Evolutionary conservation across 1,284 basidiomycete species (phyloP).

Genomic region (Acaromyces ingoldii): DNA sequence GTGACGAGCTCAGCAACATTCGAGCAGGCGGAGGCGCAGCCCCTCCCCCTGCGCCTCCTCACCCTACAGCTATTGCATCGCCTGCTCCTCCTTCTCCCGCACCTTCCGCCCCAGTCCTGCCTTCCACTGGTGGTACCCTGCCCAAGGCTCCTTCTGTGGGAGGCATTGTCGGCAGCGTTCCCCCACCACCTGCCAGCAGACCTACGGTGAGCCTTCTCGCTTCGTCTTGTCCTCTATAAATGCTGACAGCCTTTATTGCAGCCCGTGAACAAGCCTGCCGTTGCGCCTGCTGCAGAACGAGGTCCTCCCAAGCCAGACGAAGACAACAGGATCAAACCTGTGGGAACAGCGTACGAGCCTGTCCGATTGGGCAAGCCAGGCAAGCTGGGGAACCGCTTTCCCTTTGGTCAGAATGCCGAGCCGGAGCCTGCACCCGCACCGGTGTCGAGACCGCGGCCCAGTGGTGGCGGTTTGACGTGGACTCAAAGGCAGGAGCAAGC

Average conservation of each 20-base stretch:
- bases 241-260: background rate
- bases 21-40: conserved; percentile 3
- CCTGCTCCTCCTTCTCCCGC: conserved; percentile 17
- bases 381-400: conserved; percentile 44
- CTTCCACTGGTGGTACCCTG: background rate
- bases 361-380: conserved; percentile 46
- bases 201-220: no score
- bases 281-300: background rate
- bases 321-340: conserved; percentile 45
- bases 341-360: conserved; percentile 47
- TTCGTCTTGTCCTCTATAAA: background rate
- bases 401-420: conserved; percentile 31
- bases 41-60: conserved; percentile 9
- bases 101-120: conserved; percentile 12
- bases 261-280: background rate
- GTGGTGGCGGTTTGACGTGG: conserved; percentile 43
- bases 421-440: conserved; percentile 18
- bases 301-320: conserved; percentile 17
- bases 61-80: conserved; percentile 18
- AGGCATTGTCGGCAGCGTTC: conserved; percentile 1
- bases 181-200: background rate
- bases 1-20: conserved; percentile 34
- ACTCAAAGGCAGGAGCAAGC: conserved; percentile 47
- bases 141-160: conserved; percentile 1
- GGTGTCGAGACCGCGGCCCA: conserved; percentile 13